Evolutionary conservation across 2,329 filamentous ascomycete genomes (phyloP).

Genomic region (Cercospora brassicicola): DNA sequence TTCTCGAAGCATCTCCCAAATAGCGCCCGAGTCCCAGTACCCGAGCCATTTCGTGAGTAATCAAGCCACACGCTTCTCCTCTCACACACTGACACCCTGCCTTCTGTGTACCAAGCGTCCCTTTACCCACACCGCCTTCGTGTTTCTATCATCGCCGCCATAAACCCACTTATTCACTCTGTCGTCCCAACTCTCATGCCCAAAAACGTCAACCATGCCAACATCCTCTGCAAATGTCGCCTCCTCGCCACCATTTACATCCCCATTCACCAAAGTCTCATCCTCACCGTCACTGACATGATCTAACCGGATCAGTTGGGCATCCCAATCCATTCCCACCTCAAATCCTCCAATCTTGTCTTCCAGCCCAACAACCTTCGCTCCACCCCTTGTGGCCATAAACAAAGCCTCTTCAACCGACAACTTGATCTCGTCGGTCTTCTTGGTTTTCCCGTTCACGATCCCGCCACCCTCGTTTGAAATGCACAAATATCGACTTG

Average conservation of each 20-base stretch:
- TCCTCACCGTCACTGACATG: slow-evolving; percentile 37
- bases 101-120: slow-evolving; percentile 73
- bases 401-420: slow-evolving; percentile 84
- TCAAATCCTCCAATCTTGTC: slow-evolving; percentile 77
- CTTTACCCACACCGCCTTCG: slow-evolving; percentile 82
- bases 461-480: slow-evolving; percentile 17
- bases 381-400: slow-evolving; percentile 84
- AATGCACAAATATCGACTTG: slow-evolving; percentile 71
- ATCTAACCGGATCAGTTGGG: slow-evolving; percentile 72
- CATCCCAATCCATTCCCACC: slow-evolving; percentile 86
- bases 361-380: slow-evolving; percentile 72
- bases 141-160: slow-evolving; percentile 89
- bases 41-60: not conserved
- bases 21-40: not conserved
- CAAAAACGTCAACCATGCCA: slow-evolving; percentile 82
- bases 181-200: slow-evolving; percentile 86
- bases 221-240: slow-evolving; percentile 38
- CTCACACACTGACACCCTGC: slow-evolving; percentile 23
- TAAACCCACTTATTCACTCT: slow-evolving; percentile 91
- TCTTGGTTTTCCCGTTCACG: not conserved
- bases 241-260: not conserved
- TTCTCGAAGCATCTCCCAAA: not conserved
- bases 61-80: not conserved
- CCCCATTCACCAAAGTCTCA: not conserved
- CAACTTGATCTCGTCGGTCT: slow-evolving; percentile 54